Conservation (phyloP, 1,139 yeast genomes). For the Suhomyces maxii region DNA sequence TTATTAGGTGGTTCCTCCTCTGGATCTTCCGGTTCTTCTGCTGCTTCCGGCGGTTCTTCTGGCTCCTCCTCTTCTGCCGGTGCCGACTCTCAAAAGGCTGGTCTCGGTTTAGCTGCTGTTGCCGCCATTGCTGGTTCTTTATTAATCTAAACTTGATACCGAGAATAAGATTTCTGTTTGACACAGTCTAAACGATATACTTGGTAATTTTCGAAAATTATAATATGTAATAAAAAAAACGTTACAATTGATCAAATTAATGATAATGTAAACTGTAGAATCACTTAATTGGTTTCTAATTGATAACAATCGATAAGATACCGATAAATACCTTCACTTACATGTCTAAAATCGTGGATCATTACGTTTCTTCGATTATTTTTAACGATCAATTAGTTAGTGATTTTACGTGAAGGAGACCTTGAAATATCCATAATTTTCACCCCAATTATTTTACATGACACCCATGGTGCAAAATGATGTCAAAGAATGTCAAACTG, state of each 20-base stretch:
- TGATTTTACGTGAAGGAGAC: too few relatives aligned
- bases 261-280: not conserved
- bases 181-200: slow-evolving; percentile 1
- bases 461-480: too few relatives aligned
- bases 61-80: slow-evolving; percentile 7
- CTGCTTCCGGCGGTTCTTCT: slow-evolving; percentile 13
- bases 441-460: too few relatives aligned
- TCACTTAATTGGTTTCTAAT: too few relatives aligned
- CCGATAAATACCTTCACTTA: too few relatives aligned
- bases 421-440: too few relatives aligned
- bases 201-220: slow-evolving; percentile 2
- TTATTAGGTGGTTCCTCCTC: slow-evolving; percentile 2
- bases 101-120: slow-evolving; percentile 22
- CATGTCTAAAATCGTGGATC: too few relatives aligned
- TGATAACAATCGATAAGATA: too few relatives aligned
- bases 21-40: slow-evolving; percentile 3
- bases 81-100: slow-evolving; percentile 13
- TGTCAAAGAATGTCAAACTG: too few relatives aligned
- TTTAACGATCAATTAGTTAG: too few relatives aligned
- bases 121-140: slow-evolving; percentile 28
- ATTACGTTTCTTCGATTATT: too few relatives aligned
- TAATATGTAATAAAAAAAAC: not conserved
- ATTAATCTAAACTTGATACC: slow-evolving; percentile 19
- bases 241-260: not conserved
- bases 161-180: slow-evolving; percentile 1